Evolutionary conservation across 805 yeast genomes (phyloP).

Genomic region (Saccharomycopsis sp.): DNA sequence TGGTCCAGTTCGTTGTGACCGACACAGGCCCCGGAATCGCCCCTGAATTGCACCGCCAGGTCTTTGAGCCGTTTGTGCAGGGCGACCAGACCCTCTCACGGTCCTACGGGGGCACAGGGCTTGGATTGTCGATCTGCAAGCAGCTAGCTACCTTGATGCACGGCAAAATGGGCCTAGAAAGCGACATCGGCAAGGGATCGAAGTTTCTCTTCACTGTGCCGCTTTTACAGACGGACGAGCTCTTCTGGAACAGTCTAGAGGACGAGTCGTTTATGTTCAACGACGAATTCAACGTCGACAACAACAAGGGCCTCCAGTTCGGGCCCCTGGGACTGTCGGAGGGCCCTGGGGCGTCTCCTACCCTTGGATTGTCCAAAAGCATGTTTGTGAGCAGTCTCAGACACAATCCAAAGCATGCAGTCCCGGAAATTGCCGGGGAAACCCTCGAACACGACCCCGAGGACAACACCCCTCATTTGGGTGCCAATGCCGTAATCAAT

Average conservation of each 20-base stretch:
- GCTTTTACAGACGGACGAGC: constrained; percentile 40
- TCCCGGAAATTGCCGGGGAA: background rate
- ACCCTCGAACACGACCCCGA: background rate
- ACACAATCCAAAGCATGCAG: background rate
- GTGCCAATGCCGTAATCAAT: background rate
- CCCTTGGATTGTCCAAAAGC: background rate
- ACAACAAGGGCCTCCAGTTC: constrained; percentile 40
- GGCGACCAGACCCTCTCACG: constrained; percentile 92
- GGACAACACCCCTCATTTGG: background rate
- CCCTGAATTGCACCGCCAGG: constrained; percentile 68
- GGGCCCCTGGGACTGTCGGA: too few species aligned
- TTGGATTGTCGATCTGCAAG: constrained; percentile 83
- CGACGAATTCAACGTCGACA: constrained; percentile 58
- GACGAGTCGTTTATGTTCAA: constrained; percentile 40
- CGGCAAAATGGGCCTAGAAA: constrained; percentile 71
- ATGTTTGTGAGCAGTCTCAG: background rate
- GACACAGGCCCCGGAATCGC: constrained; percentile 97
- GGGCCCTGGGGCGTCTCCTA: constrained; percentile 16
- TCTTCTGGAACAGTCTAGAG: constrained; percentile 17
- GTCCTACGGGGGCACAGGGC: constrained; percentile 93
- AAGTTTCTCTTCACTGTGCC: constrained; percentile 79
- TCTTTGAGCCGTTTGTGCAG: constrained; percentile 94
- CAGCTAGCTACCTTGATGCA: constrained; percentile 89
- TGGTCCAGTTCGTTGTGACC: constrained; percentile 60
- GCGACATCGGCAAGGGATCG: constrained; percentile 77